Evolutionary conservation across 2,329 filamentous ascomycete species (phyloP).

Genomic region (Coniosporium tulheliwenetii): DNA sequence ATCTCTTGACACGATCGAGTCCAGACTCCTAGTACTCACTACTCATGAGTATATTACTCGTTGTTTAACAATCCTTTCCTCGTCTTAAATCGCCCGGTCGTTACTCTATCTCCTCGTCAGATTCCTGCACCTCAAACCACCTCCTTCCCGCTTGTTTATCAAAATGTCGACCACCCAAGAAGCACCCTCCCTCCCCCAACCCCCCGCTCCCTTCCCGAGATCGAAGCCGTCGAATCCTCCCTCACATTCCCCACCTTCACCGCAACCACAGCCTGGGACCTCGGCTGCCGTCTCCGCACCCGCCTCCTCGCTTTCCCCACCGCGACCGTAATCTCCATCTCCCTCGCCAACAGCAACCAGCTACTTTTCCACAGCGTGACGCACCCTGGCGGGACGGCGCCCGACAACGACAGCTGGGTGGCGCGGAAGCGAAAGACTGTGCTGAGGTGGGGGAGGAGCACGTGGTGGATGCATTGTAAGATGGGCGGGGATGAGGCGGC

Average conservation of each 20-base stretch:
- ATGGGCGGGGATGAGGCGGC: constrained; percentile 45
- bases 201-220: constrained; percentile 21
- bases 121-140: background rate
- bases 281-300: constrained; percentile 48
- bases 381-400: constrained; percentile 49
- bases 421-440: constrained; percentile 57
- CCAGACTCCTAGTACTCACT: no score
- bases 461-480: constrained; percentile 58
- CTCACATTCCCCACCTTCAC: constrained; percentile 43
- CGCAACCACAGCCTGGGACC: constrained; percentile 45
- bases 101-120: no score
- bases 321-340: constrained; percentile 48
- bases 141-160: background rate
- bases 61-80: no score
- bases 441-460: constrained; percentile 51
- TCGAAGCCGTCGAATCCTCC: constrained; percentile 24
- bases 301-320: constrained; percentile 41
- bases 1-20: no score
- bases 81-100: no score
- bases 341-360: constrained; percentile 40
- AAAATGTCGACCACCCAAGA: background rate
- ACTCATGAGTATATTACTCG: no score
- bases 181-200: constrained; percentile 12
- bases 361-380: constrained; percentile 56
- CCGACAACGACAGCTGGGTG: constrained; percentile 44